A percentile compares a stretch with the other conserved stretches of the same genome.
phyloP scores from a whole-genome alignment of 129 eudicot species.

The Centaurea solstitialis region DNA sequence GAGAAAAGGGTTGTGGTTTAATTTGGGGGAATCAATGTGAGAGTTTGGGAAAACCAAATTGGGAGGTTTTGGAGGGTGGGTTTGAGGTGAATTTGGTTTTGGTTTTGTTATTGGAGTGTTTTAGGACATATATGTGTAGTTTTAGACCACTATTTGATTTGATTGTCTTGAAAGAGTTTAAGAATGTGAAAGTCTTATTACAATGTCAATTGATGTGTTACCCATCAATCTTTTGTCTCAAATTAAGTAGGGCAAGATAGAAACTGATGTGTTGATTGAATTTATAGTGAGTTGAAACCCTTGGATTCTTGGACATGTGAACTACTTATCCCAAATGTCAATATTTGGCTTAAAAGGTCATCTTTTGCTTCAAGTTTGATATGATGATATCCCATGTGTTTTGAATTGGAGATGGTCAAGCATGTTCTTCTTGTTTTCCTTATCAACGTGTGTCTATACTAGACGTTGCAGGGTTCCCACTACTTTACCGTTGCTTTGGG shows the following conservation, averaged over 20 bases:
- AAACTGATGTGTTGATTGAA: background rate
- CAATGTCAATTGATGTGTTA: constrained; percentile 6
- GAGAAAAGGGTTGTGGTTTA: constrained; percentile 7
- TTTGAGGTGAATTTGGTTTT: constrained; percentile 19
- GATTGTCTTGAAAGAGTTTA: background rate
- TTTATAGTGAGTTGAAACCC: background rate
- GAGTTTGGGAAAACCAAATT: constrained; percentile 5
- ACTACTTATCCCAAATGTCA: background rate
- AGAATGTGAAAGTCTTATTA: background rate
- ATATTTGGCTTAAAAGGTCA: background rate
- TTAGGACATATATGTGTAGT: constrained; percentile 1
- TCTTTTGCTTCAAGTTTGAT: background rate
- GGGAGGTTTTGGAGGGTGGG: constrained; percentile 13
- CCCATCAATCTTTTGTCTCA: constrained; percentile 2
- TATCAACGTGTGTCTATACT: background rate
- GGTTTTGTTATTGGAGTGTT: background rate
- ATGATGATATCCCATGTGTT: background rate
- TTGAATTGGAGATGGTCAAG: background rate
- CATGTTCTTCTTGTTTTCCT: background rate
- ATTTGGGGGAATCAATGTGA: background rate
- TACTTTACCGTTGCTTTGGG: background rate
- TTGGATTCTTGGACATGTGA: background rate
- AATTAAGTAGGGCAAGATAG: constrained; percentile 3
- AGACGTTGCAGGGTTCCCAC: too few relatives aligned
- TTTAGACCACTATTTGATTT: background rate